Conservation (phyloP, 345 rosid genomes). For the Carallia pectinifolia region DNA sequence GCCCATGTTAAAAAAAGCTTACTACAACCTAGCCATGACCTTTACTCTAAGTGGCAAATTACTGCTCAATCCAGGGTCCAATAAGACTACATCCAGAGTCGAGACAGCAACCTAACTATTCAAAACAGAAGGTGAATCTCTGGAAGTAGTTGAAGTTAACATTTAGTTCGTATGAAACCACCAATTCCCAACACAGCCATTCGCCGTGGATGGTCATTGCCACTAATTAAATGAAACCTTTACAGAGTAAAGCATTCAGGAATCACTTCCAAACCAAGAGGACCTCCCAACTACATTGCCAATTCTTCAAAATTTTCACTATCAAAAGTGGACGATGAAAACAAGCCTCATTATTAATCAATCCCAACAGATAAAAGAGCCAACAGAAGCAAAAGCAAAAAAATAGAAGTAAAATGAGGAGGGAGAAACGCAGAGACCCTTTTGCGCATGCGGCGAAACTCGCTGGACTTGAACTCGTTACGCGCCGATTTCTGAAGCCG, state of each 20-base stretch:
- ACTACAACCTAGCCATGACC: no score
- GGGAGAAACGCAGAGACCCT: slow-evolving; percentile 37
- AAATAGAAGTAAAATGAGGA: slow-evolving; percentile 1
- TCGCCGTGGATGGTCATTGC: not conserved
- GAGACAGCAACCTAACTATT: no score
- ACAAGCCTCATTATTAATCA: no score
- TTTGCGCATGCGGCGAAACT: slow-evolving; percentile 83
- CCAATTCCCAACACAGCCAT: not conserved
- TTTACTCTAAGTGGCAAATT: no score
- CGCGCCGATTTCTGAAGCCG: slow-evolving; percentile 77
- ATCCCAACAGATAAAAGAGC: no score
- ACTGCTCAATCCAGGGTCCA: no score
- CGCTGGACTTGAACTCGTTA: slow-evolving; percentile 90
- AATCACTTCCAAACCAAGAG: not conserved
- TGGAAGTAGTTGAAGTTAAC: not conserved
- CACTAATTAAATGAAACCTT: no score
- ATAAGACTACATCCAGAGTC: no score
- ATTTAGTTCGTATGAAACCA: not conserved
- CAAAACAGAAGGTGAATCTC: not conserved
- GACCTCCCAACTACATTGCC: not conserved
- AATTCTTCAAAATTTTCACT: not conserved
- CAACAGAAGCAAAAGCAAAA: no score
- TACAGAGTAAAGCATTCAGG: no score
- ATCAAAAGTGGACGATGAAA: no score
- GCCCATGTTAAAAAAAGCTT: no score